Evolutionary conservation across 108 stramenopile genomes (phyloP), one percentile per base, ranked within the genome.

Genomic region (Parmales sp.): DNA sequence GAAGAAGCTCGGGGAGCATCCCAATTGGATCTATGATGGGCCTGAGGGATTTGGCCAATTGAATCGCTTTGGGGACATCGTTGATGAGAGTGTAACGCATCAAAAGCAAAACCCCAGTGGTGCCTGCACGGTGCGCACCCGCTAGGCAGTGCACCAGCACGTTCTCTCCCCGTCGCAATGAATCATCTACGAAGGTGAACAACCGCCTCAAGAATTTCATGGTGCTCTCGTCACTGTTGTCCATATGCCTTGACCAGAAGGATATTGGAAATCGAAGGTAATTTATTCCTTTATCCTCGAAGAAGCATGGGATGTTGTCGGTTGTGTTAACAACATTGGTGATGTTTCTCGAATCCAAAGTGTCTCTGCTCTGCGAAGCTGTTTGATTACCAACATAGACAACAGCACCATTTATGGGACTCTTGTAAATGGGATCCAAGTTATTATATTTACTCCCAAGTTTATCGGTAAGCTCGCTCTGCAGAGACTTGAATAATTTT

Each of bases 11-110:
- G 46, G 2, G 46, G 29, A 76, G 71, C 45, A 8, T 19, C 1
- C 75, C 75, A 29, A 76, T 67, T 39, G 75, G 75, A 51, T 76
- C 64, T 37, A 76, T 72, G 31, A 76, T 68, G 20, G 75, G 75
- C 18, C 75, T 45, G 16, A 39, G 45, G 31, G 23, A 1, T 67
- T 68, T 72, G 31, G 75, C 75, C 8, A 22, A 37, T n/a, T 8
- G 2, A 19, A 72, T 60, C 25, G 75, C 71, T 7, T 36, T 54
- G 0, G 2, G 25, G 28, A 7, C 7, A 16, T 26, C 19, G 7
- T 22, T 9, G 45, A 22, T 34, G 19, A 13, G 50, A n/a, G 26
- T 38, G 37, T 3, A 50, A 65, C 60, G 70, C 46, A 76, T 67
- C n/a, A 76, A 29, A 25, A 64, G 66, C 20, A 39, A 5, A 6